phyloP scores from a whole-genome alignment of 176 grass and related monocot species.

The Aegilops bicornis region DNA sequence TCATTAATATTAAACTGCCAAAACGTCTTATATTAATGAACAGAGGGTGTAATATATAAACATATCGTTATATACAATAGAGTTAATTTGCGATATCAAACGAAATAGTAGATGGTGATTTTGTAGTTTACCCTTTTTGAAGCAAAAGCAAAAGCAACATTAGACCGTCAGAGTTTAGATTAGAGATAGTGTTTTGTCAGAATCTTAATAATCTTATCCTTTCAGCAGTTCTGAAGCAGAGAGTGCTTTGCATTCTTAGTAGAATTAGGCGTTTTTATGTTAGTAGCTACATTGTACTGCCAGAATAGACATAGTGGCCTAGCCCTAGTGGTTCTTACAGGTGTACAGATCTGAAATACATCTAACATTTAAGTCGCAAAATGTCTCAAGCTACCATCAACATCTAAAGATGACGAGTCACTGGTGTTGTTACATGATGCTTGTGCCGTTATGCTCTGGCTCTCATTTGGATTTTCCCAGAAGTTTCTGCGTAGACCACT shows the following conservation, averaged over 20 bases:
- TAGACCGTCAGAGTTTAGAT: background rate
- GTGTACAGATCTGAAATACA: constrained; percentile 17
- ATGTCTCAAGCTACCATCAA: constrained; percentile 37
- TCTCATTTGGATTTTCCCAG: constrained; percentile 59
- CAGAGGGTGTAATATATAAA: background rate
- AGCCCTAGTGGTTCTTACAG: constrained; percentile 26
- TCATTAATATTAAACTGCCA: background rate
- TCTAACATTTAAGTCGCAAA: constrained; percentile 3
- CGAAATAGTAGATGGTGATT: constrained; percentile 1
- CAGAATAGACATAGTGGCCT: background rate
- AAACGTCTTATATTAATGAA: too few relatives aligned
- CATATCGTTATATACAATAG: background rate
- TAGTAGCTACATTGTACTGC: constrained; percentile 10
- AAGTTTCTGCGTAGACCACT: constrained; percentile 55
- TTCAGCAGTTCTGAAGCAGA: constrained; percentile 12
- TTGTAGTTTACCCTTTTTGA: background rate
- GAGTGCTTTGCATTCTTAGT: background rate
- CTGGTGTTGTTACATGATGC: constrained; percentile 31
- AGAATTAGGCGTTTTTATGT: background rate
- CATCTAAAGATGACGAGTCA: constrained; percentile 27
- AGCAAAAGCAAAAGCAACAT: constrained; percentile 16
- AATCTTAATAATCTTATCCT: background rate
- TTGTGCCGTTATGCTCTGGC: constrained; percentile 42
- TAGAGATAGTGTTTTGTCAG: constrained; percentile 7
- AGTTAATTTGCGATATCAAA: constrained; percentile 16